Base-by-base conservation (phyloP, 1,284 basidiomycete genomes). In the Trichosporon faecale region DNA sequence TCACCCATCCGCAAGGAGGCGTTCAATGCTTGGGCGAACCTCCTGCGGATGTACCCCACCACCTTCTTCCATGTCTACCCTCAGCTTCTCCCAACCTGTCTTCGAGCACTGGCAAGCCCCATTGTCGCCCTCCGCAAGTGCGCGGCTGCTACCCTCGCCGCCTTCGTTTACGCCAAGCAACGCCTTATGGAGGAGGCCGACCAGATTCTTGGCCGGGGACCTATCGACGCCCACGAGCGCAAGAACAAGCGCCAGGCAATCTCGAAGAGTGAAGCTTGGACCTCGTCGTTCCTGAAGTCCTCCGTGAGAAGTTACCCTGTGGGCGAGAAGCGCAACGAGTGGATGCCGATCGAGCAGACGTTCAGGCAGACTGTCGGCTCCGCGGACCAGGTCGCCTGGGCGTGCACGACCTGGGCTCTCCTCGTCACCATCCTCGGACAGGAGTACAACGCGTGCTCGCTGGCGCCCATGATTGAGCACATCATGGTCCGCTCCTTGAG, bases 381-480 rank as follows among this genome's bases (percentile, higher is more conserved):
- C 31, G 25, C 69, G 4, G 66, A 76, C 31, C 79, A 78, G 8
- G 80, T 80, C 1, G 74, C 76, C 14, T 84, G 83, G 83, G 80
- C 81, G 8, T 82, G 82, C 68, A 74, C 81, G 3, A 78, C 78
- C 7, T 84, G 82, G 82, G 74, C 81, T 0, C 66, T 73, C 0
- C 23, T 85, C 5, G 79, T 83, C 16, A 81, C 75, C 64, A 65
- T 84, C 23, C 77, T 84, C 61, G 84, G 84, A 1, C 72, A 77
- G 11, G 67, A 74, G 9, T 83, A 83, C 74, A 72, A 75, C 33
- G 67, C 75, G 9, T 78, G 77, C 1, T 71, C 76, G 4, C 66
- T 77, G 23, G 72, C 75, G 7, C 66, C 73, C 35, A 66, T 70
- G 2, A 76, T 84, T 55, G 77, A 83, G 65, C 73, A 79, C 64